Conservation (phyloP, 2,329 filamentous ascomycete genomes). For the Fusarium globosum region DNA sequence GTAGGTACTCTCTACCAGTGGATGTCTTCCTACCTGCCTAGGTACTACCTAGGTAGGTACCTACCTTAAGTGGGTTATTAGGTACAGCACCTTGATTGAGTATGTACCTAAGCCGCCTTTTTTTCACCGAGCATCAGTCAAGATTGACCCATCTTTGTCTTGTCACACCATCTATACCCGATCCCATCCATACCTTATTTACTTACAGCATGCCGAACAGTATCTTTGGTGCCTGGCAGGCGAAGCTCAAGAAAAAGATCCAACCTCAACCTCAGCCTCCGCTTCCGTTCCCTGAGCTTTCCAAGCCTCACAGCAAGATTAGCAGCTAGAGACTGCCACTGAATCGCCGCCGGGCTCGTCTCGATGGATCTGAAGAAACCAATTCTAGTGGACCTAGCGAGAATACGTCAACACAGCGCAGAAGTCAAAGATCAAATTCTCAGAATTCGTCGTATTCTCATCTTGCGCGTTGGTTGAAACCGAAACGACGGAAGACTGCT, state of each 20-base stretch:
- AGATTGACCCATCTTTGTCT: neutral
- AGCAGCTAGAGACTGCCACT: constrained; percentile 29
- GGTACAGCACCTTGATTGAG: neutral
- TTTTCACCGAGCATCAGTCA: neutral
- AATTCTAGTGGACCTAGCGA: neutral
- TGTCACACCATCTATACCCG: constrained; percentile 13
- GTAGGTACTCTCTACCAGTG: neutral
- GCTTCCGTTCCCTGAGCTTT: neutral
- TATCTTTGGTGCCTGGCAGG: constrained; percentile 15
- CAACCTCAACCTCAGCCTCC: neutral
- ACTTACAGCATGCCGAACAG: constrained; percentile 24
- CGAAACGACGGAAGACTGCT: constrained; percentile 26
- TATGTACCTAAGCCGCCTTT: neutral
- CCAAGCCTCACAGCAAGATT: neutral
- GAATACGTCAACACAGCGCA: neutral
- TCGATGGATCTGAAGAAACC: constrained; percentile 2
- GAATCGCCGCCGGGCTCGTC: constrained; percentile 19
- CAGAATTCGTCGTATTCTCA: constrained; percentile 15
- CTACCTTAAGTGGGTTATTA: too few relatives aligned
- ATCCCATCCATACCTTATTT: neutral
- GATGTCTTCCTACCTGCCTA: neutral
- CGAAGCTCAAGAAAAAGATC: neutral
- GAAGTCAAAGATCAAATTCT: constrained; percentile 10
- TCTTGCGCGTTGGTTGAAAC: constrained; percentile 22
- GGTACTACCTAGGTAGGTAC: too few relatives aligned